These are phyloP conservation scores for Oryza glaberrima DNA, from an alignment of 176 grass and related monocot genomes.

Conservation along the genomic window DNA sequence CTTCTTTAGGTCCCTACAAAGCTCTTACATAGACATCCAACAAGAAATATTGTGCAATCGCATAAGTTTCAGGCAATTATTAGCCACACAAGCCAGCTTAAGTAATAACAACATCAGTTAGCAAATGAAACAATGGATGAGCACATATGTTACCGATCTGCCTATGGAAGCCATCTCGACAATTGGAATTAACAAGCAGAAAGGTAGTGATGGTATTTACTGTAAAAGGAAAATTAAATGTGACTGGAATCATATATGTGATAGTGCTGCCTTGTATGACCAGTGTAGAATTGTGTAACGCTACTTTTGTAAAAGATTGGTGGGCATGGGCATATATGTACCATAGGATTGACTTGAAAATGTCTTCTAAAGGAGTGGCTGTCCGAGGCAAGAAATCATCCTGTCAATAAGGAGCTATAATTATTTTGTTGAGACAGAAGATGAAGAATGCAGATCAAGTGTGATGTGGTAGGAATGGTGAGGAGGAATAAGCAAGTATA, in stretches of 20 bases:
- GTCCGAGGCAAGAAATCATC: slow-evolving; percentile 96
- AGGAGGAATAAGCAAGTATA: background rate
- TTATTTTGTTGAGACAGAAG: background rate
- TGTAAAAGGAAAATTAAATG: slow-evolving; percentile 7
- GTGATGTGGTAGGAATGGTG: background rate
- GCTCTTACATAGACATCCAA: background rate
- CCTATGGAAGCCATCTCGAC: background rate
- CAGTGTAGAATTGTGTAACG: background rate
- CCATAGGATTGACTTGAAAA: slow-evolving; percentile 98
- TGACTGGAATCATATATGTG: background rate
- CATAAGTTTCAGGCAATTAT: background rate
- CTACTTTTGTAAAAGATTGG: background rate
- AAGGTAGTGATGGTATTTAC: background rate
- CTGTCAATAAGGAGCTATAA: slow-evolving; percentile 44
- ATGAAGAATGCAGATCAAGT: background rate
- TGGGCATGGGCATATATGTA: slow-evolving; percentile 43
- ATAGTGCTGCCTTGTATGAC: background rate
- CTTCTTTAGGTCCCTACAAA: background rate
- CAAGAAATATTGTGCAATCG: background rate
- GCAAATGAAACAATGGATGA: background rate
- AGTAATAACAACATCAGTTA: background rate
- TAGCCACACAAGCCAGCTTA: background rate
- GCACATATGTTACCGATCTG: background rate
- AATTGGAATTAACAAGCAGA: background rate
- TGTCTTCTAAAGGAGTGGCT: slow-evolving; percentile 87